These are phyloP conservation scores for Penicillium maclennaniae DNA, from an alignment of 495 filamentous ascomycete genomes.

Conservation along the genomic window DNA sequence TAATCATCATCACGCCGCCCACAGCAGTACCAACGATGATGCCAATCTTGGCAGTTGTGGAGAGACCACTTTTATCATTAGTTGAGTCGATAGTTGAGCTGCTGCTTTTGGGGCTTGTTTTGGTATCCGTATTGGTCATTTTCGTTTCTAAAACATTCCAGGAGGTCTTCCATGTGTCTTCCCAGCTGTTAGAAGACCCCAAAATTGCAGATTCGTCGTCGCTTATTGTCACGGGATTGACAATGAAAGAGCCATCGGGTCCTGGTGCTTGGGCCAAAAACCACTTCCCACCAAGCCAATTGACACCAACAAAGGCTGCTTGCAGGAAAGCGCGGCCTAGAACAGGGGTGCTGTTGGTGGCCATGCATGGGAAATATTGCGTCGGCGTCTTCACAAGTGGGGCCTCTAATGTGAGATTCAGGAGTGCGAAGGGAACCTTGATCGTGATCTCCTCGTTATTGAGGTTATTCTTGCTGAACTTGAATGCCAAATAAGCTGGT, in stretches of 20 bases:
- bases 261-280: constrained; percentile 47
- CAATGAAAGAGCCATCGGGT: constrained; percentile 25
- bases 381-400: constrained; percentile 39
- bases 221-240: too few species aligned
- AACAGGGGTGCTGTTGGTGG: constrained; percentile 19
- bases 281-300: constrained; percentile 35
- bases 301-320: constrained; percentile 46
- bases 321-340: constrained; percentile 56
- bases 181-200: too few species aligned
- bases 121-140: too few species aligned
- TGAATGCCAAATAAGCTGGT: constrained; percentile 46
- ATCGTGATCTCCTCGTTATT: constrained; percentile 39
- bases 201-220: too few species aligned
- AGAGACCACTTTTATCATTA: too few species aligned
- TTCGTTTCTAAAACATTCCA: too few species aligned
- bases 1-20: too few species aligned
- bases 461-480: constrained; percentile 28
- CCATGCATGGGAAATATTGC: constrained; percentile 51
- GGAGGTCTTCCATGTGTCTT: too few species aligned
- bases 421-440: constrained; percentile 50
- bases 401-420: constrained; percentile 46
- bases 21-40: too few species aligned
- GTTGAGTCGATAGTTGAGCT: too few species aligned
- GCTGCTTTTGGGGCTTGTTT: too few species aligned
- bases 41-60: too few species aligned